A percentile compares a stretch with the other conserved stretches of the same genome.
Conservation (phyloP, 257 asterid species). For the Catharanthus roseus region DNA sequence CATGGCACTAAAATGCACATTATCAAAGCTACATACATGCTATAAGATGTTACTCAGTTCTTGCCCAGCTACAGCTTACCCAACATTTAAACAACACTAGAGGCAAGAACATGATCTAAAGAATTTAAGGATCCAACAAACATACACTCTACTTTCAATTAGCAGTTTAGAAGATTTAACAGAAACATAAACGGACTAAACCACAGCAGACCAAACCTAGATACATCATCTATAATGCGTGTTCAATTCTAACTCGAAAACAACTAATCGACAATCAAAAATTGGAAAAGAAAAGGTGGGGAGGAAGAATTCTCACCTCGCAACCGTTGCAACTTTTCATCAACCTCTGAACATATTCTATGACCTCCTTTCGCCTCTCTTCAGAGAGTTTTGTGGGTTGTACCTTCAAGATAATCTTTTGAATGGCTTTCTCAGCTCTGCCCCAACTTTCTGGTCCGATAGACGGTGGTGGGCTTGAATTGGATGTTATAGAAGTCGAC, state of each 20-base stretch:
- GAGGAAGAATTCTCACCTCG: conserved; percentile 26
- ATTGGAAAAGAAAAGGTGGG: not conserved
- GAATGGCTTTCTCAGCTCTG: conserved; percentile 23
- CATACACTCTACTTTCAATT: not conserved
- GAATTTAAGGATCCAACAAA: not conserved
- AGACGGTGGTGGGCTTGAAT: not conserved
- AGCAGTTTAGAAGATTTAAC: not conserved
- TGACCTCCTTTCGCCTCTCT: conserved; percentile 29
- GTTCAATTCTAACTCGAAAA: not conserved
- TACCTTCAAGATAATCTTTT: conserved; percentile 19
- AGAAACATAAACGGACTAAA: not conserved
- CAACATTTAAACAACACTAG: not conserved
- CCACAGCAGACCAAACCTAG: not conserved
- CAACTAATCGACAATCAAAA: not conserved
- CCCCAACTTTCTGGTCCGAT: conserved; percentile 18
- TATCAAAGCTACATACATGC: not conserved
- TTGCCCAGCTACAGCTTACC: not conserved
- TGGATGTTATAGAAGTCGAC: not conserved
- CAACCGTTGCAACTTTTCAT: conserved; percentile 29
- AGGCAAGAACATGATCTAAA: not conserved
- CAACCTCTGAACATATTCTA: conserved; percentile 31
- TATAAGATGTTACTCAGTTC: not conserved
- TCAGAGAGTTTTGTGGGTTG: conserved; percentile 27
- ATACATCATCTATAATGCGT: not conserved
- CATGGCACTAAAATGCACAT: not conserved